Conservation (phyloP, 345 rosid genomes). For the Stellera chamaejasme region DNA sequence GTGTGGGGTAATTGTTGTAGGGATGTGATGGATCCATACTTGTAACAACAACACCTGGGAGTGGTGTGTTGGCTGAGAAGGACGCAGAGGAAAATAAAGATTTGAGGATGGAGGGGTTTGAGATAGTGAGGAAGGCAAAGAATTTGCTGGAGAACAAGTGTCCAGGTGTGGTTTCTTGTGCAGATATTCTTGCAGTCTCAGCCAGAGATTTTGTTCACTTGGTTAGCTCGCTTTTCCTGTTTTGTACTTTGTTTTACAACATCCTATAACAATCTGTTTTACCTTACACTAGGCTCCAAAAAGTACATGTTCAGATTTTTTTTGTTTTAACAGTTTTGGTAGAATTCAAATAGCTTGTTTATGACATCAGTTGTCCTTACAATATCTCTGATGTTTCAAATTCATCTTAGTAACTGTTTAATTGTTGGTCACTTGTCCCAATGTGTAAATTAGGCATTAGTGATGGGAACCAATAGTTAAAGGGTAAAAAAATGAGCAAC, state of each 20-base stretch:
- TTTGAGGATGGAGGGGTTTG: slow-evolving; percentile 60
- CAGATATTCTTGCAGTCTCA: slow-evolving; percentile 80
- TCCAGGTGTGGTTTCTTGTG: slow-evolving; percentile 79
- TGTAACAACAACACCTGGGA: slow-evolving; percentile 49
- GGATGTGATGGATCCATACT: slow-evolving; percentile 86
- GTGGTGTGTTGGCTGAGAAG: slow-evolving; percentile 56
- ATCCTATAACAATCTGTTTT: neutral
- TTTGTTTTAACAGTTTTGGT: no score
- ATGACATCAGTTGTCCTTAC: no score
- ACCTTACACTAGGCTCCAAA: no score
- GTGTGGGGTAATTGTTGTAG: slow-evolving; percentile 21
- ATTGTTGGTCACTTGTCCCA: no score
- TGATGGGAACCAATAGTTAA: no score
- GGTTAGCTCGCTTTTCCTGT: slow-evolving; percentile 19
- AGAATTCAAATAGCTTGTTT: no score
- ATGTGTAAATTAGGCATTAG: no score
- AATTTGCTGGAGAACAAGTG: slow-evolving; percentile 68
- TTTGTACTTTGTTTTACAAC: neutral
- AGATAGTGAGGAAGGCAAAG: slow-evolving; percentile 51
- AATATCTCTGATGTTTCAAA: no score
- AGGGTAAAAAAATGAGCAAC: no score
- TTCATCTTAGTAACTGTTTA: no score
- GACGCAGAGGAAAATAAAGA: slow-evolving; percentile 66
- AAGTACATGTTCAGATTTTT: no score
- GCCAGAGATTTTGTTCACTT: slow-evolving; percentile 73